Percentiles rank a stretch among this genome's conserved stretches.
These are phyloP conservation scores for Solanum appendiculatum DNA, from an alignment of 257 asterid species.

Conservation along the genomic window DNA sequence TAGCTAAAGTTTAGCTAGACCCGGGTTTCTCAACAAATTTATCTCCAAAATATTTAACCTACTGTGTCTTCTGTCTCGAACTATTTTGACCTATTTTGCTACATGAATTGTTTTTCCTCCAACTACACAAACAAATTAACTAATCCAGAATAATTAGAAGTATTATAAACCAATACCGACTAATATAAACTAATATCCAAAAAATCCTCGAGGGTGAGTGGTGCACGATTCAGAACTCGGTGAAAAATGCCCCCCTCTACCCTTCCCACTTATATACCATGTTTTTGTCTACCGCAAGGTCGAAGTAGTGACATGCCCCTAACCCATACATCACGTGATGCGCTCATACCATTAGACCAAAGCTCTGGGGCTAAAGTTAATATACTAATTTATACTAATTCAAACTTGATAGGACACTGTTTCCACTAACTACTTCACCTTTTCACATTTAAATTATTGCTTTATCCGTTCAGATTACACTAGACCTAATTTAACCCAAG, in stretches of 20 bases:
- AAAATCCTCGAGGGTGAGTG: neutral
- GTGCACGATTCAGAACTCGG: neutral
- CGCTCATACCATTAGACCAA: no score
- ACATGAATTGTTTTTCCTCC: neutral
- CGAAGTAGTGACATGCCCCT: neutral
- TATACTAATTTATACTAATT: no score
- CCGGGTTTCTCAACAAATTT: neutral
- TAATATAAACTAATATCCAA: neutral
- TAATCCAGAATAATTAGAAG: neutral
- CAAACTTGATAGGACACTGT: no score
- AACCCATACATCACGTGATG: neutral
- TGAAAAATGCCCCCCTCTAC: neutral
- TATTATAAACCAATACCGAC: neutral
- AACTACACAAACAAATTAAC: neutral
- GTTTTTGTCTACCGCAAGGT: neutral
- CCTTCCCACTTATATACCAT: neutral
- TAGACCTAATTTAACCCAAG: neutral
- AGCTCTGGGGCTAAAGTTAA: no score
- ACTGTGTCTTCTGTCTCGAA: neutral
- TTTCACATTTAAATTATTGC: no score
- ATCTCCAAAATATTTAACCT: neutral
- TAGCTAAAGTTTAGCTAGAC: no score
- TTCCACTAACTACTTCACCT: no score
- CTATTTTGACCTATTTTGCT: neutral
- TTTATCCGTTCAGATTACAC: no score